Evolutionary conservation across 2,329 filamentous ascomycete genomes (phyloP).

Genomic region (Botrytis aclada): DNA sequence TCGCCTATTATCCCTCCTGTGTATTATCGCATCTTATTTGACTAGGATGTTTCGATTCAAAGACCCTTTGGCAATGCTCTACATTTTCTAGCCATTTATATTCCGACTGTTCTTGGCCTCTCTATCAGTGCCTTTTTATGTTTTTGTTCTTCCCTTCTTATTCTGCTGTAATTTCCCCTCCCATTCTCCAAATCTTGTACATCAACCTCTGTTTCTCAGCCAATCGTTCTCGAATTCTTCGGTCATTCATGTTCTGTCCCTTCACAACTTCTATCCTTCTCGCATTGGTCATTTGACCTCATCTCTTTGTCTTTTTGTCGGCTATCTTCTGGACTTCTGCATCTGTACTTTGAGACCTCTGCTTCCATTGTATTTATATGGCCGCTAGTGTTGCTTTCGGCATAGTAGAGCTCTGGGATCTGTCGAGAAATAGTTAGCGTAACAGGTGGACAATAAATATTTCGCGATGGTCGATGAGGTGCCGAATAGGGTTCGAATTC

Average conservation of each 20-base stretch:
- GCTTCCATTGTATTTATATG: background rate
- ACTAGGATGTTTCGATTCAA: accelerated
- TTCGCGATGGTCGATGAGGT: accelerated
- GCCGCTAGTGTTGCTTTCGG: background rate
- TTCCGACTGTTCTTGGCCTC: accelerated
- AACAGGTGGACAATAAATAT: background rate
- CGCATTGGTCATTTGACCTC: too few species aligned
- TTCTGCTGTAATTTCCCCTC: background rate
- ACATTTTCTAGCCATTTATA: accelerated
- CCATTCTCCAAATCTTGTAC: background rate
- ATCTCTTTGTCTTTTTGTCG: background rate
- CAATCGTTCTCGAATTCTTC: accelerated
- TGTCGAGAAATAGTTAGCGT: background rate
- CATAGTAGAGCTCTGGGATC: background rate
- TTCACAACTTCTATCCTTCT: background rate
- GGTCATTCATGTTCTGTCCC: too few species aligned
- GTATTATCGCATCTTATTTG: background rate
- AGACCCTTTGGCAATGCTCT: background rate
- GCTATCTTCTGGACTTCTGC: background rate
- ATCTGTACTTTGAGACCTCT: background rate
- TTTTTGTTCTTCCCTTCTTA: background rate
- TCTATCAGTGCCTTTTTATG: accelerated
- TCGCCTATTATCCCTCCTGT: too few species aligned
- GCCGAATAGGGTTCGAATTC: background rate
- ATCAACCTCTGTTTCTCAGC: background rate